These are phyloP conservation scores for Melanomma pulvis-pyrius DNA, from an alignment of 495 filamentous ascomycete species.

Conservation along the genomic window DNA sequence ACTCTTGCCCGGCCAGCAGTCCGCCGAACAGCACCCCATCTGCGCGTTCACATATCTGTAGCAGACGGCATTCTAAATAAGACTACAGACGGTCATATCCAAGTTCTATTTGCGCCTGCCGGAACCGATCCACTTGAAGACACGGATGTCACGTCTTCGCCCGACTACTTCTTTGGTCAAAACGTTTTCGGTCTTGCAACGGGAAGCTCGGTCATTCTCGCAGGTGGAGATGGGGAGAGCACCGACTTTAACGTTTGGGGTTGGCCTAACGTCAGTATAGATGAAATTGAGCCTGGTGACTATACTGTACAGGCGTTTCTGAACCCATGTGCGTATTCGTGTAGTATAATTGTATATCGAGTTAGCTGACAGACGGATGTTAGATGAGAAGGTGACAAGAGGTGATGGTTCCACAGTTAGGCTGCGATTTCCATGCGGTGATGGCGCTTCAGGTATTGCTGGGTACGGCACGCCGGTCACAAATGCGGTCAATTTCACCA, in stretches of 20 bases:
- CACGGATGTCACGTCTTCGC: slow-evolving; percentile 31
- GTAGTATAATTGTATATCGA: too few species aligned
- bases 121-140: slow-evolving; percentile 32
- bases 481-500: slow-evolving; percentile 11
- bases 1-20: too few species aligned
- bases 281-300: slow-evolving; percentile 19
- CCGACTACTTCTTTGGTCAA: slow-evolving; percentile 31
- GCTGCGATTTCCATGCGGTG: slow-evolving; percentile 35
- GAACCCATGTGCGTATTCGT: too few species aligned
- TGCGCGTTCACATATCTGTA: slow-evolving; percentile 29
- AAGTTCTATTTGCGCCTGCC: slow-evolving; percentile 26
- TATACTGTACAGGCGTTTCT: slow-evolving; percentile 34
- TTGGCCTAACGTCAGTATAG: slow-evolving; percentile 20
- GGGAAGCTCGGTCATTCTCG: slow-evolving; percentile 6
- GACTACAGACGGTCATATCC: slow-evolving; percentile 29
- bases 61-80: slow-evolving; percentile 30
- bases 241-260: slow-evolving; percentile 26
- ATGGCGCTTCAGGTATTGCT: slow-evolving; percentile 25
- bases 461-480: slow-evolving; percentile 25
- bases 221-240: slow-evolving; percentile 13
- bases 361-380: too few species aligned
- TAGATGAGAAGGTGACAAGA: slow-evolving; percentile 26
- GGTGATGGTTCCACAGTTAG: slow-evolving; percentile 32
- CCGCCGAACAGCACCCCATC: too few species aligned
- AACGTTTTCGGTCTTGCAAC: slow-evolving; percentile 22